Base-by-base conservation (phyloP, 2,329 filamentous ascomycete genomes). In the Claviceps purpurea region DNA sequence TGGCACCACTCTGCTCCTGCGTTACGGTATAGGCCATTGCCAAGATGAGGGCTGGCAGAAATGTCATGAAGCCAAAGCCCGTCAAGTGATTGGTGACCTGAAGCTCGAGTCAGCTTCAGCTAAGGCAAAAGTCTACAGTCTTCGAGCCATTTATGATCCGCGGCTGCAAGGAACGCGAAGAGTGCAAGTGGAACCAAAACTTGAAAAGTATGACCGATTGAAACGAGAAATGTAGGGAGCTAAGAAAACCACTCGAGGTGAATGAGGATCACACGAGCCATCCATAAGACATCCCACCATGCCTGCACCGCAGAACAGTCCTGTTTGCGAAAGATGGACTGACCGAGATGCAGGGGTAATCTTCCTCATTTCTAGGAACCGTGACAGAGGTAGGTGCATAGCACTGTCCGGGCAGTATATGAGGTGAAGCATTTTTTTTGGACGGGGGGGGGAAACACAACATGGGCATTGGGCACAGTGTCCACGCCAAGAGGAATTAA, bases 351-450 rank as follows among this genome's bases (percentile, higher is more conserved):
- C 74, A 80, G 78, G 82, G 84, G 81, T 79, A 73, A 79, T 88
- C 83, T 88, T 76, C 84, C 84, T 88, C 84, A 74, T 70, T 82
- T 86, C 73, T 83, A 88, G 84, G 84, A 88, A 88, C 84, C 84
- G 84, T 74, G 77, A 84, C 83, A 87, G 83, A 74, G 80, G 84
- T 77, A 63, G 68, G 68, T 70, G 77, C 70, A 68, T 57, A 63
- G 64, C 74, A 75, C 84, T 86, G 84, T 80, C 78, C 84, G 84
- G 84, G 84, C 84, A 88, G 84, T 86, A 82, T 75, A 73, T 73
- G 76, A 78, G 76, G 69, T 52, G 71, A 56, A 53, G 11, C 30
- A 38, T 47, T 26, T 44, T 37, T 5, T 34, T 24, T 44, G 18
- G 22, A 37, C n/a, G 20, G 20, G 13, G 42, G 20, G 7, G 7